Base-by-base conservation (phyloP, 306 rosid species). In the Trichosanthes cucumerina region DNA sequence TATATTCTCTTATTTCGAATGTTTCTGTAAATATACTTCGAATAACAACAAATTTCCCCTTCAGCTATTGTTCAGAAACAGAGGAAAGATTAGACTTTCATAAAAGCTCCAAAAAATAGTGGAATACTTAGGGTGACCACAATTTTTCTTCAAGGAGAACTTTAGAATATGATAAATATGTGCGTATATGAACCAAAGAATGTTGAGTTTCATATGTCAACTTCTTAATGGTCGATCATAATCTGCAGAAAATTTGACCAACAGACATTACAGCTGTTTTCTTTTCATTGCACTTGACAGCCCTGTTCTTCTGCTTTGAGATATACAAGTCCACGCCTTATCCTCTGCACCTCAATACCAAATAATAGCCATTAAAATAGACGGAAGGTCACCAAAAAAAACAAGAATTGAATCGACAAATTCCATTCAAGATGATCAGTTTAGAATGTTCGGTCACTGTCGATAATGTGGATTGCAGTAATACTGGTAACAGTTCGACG, bases 301-400 rank as follows among this genome's bases (percentile, higher is more conserved):
- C 89, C 85, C 78, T 84, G 92, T 79, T 84, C 98, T 78, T 88
- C 93, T 11, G 88, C 87, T 79, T 79, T 83, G 57, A 92, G 96
- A 83, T 60, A 90, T 79, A 81, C 80, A 79, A 91, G 79, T 59
- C 97, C 97, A 21, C 96, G 92, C 66, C 70, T 86, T 81, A 95
- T 91, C 85, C 99, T 95, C 99, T 95, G 78, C 81, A 81, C 54
- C 53, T 26, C 47, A 57, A 68, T 64, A 23, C 9, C 33, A 28
- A 28, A 73, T 73, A 50, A 73, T 49, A 49, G n/a, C 38, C 44
- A 49, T 73, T 46, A 49, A 16, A 47, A 28, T 49, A 28, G 26
- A 16, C 10, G 2, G 1, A 28, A 26, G 15, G 14, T 26, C 56
- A 6, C 36, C 76, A 26, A 11, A 9, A 36, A 14, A 49, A 28